These are phyloP conservation scores for Yarrowia sp. DNA, from an alignment of 805 yeast genomes.

Conservation along the genomic window DNA sequence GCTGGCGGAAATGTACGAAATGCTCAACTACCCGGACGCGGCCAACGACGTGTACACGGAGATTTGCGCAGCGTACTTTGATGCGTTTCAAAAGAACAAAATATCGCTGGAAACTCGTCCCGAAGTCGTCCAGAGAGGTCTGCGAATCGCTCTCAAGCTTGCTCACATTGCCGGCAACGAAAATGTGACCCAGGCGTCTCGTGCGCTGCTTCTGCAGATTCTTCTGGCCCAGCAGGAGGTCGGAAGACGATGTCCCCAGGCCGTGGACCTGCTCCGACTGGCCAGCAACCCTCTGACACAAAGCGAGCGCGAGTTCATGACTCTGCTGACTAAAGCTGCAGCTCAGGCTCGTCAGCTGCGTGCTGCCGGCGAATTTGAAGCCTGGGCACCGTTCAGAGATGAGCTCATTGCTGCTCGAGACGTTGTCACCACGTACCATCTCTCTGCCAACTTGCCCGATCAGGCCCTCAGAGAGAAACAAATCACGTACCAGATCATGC, in stretches of 20 bases:
- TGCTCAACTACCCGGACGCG: slow-evolving; percentile 55
- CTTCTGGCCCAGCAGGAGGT: slow-evolving; percentile 65
- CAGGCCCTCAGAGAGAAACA: slow-evolving; percentile 59
- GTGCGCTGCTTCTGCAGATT: slow-evolving; percentile 57
- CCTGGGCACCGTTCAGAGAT: slow-evolving; percentile 58
- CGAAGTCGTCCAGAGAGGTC: slow-evolving; percentile 63
- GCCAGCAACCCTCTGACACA: not conserved
- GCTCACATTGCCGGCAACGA: slow-evolving; percentile 50
- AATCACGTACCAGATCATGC: slow-evolving; percentile 67
- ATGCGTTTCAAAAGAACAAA: slow-evolving; percentile 48
- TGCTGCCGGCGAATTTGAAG: not conserved
- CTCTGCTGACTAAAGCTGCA: slow-evolving; percentile 25
- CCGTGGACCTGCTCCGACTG: slow-evolving; percentile 26
- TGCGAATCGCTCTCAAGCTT: slow-evolving; percentile 64
- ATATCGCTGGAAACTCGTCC: slow-evolving; percentile 46
- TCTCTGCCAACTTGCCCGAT: slow-evolving; percentile 63
- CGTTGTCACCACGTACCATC: slow-evolving; percentile 63
- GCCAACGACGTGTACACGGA: slow-evolving; percentile 69
- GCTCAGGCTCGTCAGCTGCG: slow-evolving; percentile 6
- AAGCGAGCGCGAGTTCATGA: not conserved
- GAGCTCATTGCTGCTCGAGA: slow-evolving; percentile 79
- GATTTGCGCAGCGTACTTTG: slow-evolving; percentile 52
- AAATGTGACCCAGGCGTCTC: slow-evolving; percentile 39
- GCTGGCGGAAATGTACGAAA: slow-evolving; percentile 81
- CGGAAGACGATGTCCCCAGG: slow-evolving; percentile 35